Evolutionary conservation across 192 early-diverging fungal genomes (phyloP), one percentile per base, ranked within the genome.

Genomic region (Chytriomyces confervae): DNA sequence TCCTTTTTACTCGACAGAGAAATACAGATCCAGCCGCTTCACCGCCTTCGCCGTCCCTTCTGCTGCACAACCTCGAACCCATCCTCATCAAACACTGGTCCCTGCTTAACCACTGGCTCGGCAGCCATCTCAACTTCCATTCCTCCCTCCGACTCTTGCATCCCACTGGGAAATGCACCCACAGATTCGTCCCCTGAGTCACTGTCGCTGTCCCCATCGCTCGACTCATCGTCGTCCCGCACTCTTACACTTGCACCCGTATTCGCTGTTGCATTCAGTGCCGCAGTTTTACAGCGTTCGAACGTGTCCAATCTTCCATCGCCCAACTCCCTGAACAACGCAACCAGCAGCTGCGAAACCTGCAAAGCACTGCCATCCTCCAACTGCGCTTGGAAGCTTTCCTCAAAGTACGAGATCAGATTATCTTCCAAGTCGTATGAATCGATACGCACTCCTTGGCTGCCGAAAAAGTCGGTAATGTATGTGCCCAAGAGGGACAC

Each of bases 231-330:
- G 79, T 93, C 65, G 62, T 91, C 77, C 84, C 94, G n/a, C 90
- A 44, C 77, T 73, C 66, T 64, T 65, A 91, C 13, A 51, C 90
- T 24, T 94, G 93, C 50, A 84, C 88, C 91, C 0, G 84, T 94
- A n/a, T 86, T 94, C 75, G 91, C 91, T 72, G 93, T 92, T 11
- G 85, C 94, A 67, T 94, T 92, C 82, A 83, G 95, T 68, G 94
- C 94, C 48, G 91, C 93, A 2, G 91, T 91, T 64, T 80, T 95
- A 62, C 85, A 88, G 3, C 83, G 93, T 13, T 89, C 88, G 61
- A 88, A 87, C 13, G 84, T 83, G 23, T 76, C 80, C 69, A 75
- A 61, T 91, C 90, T 87, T 83, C 85, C 45, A 86, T 88, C 65
- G 80, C 89, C 44, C 66, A 83, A 43, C 78, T 89, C 76, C 68